phyloP scores from a whole-genome alignment of 2,329 filamentous ascomycete species.

The Claviceps sp. region DNA sequence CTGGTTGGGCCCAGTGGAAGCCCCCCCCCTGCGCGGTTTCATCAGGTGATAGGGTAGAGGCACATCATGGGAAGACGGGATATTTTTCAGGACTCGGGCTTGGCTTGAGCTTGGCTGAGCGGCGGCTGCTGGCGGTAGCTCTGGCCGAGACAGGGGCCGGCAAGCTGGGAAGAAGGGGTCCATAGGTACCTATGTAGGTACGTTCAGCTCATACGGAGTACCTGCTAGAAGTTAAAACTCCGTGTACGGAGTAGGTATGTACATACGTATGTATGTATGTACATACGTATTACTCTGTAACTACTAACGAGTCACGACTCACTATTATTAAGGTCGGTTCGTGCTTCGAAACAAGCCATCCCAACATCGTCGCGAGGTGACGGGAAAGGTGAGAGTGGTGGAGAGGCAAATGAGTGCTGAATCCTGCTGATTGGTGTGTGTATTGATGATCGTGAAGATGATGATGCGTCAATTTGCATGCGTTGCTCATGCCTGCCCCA shows the following conservation, averaged over 20 bases:
- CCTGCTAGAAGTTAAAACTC: too few relatives aligned
- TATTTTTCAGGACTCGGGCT: not conserved
- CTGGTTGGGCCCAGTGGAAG: conserved; percentile 5
- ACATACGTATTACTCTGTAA: too few relatives aligned
- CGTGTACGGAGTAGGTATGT: too few relatives aligned
- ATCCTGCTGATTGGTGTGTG: not conserved
- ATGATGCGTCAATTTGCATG: conserved; percentile 1
- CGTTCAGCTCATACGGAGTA: too few relatives aligned
- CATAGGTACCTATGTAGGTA: not conserved
- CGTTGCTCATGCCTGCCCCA: not conserved
- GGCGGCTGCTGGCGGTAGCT: conserved; percentile 6
- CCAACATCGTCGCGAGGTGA: not conserved
- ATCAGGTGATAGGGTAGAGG: conserved; percentile 8
- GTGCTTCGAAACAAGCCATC: too few relatives aligned
- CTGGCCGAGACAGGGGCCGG: conserved; percentile 6
- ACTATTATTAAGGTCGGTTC: too few relatives aligned
- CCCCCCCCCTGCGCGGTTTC: conserved; percentile 1
- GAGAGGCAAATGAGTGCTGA: not conserved
- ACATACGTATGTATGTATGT: too few relatives aligned
- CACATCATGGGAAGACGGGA: not conserved
- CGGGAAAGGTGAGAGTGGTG: not conserved
- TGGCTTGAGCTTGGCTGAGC: not conserved
- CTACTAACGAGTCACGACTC: too few relatives aligned
- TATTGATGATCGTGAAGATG: not conserved
- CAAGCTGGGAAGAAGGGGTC: not conserved